A percentile compares a stretch with the other conserved stretches of the same genome.
phyloP scores from a whole-genome alignment of 176 grass and related monocot genomes.

The Oryza officinalis region DNA sequence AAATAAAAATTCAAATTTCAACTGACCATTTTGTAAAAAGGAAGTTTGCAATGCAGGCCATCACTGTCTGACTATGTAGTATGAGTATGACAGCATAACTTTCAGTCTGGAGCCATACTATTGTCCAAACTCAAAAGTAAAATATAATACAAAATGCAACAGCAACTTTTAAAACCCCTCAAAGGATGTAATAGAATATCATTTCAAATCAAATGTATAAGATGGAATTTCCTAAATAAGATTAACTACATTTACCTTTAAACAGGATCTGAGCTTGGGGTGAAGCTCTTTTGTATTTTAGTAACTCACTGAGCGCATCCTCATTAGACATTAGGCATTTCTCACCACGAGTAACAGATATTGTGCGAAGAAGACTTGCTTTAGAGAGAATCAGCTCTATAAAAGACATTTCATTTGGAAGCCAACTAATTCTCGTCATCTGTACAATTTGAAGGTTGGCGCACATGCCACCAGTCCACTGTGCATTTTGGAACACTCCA shows the following conservation, averaged over 20 bases:
- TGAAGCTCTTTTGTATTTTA: slow-evolving; percentile 25
- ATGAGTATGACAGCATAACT: too few relatives aligned
- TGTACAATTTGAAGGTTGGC: slow-evolving; percentile 30
- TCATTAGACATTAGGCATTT: not conserved
- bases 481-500: slow-evolving; percentile 27
- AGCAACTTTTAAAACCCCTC: not conserved
- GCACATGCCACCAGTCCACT: slow-evolving; percentile 40
- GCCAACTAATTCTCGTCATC: slow-evolving; percentile 5
- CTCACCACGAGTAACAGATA: slow-evolving; percentile 4
- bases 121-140: not conserved
- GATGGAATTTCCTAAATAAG: not conserved
- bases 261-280: slow-evolving; percentile 22
- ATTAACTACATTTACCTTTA: slow-evolving; percentile 17
- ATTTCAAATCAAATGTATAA: not conserved
- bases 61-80: not conserved
- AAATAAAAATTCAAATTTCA: too few relatives aligned
- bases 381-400: slow-evolving; percentile 41
- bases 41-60: not conserved
- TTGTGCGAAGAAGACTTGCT: slow-evolving; percentile 9
- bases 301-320: not conserved
- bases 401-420: slow-evolving; percentile 41
- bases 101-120: not conserved
- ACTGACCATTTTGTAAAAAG: too few relatives aligned
- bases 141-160: not conserved
- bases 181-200: not conserved